These are phyloP conservation scores for Datisca glomerata DNA, from an alignment of 306 rosid genomes.

Conservation along the genomic window DNA sequence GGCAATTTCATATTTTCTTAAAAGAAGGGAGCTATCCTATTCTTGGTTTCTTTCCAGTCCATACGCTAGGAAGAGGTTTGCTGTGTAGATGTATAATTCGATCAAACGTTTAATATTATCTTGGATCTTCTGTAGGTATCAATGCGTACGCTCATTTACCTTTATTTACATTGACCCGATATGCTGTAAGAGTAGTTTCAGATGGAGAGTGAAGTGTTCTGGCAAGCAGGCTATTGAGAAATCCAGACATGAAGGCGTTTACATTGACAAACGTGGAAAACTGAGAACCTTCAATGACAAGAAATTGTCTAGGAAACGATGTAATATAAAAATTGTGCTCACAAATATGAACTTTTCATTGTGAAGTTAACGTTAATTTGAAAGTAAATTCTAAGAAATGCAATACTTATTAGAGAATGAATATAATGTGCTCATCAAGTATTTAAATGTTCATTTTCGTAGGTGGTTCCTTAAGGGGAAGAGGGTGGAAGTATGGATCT, in stretches of 20 bases:
- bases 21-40: no score
- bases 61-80: no score
- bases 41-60: no score
- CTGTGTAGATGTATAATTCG: neutral
- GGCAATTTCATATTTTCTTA: no score
- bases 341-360: no score
- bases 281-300: constrained; percentile 70
- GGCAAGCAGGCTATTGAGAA: constrained; percentile 39
- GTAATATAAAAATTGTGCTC: no score
- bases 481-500: constrained; percentile 92
- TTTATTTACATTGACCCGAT: constrained; percentile 14
- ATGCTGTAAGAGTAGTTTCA: constrained; percentile 13
- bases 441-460: constrained; percentile 10
- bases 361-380: no score
- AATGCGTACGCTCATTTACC: constrained; percentile 9
- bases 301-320: constrained; percentile 70
- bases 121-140: constrained; percentile 23
- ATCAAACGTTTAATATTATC: neutral
- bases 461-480: constrained; percentile 95
- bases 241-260: constrained; percentile 55
- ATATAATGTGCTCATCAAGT: constrained; percentile 9
- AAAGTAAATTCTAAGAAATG: no score
- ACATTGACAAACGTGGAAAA: constrained; percentile 66
- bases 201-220: constrained; percentile 35
- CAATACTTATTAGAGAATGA: no score